These are phyloP conservation scores for Haplosporangium sp. DNA, from an alignment of 371 early-diverging fungal species.

Conservation along the genomic window DNA sequence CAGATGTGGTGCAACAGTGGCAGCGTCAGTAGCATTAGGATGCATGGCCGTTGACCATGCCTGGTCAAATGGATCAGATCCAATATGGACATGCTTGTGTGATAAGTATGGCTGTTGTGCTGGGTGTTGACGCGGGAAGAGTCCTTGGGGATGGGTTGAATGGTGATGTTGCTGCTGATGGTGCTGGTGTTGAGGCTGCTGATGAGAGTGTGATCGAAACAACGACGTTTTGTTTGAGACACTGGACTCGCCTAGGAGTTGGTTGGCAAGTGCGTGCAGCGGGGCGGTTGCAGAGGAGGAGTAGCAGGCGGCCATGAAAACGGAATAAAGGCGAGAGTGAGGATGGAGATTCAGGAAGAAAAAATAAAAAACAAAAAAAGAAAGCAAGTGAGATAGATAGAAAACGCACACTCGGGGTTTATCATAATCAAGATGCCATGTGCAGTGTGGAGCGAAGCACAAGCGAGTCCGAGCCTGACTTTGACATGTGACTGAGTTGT, in stretches of 20 bases:
- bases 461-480: too few relatives aligned
- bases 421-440: too few relatives aligned
- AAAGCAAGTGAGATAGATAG: too few relatives aligned
- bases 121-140: constrained; percentile 19
- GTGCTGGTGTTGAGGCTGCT: not conserved
- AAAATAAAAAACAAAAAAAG: too few relatives aligned
- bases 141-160: not conserved
- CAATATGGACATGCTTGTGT: not conserved
- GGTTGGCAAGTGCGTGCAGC: constrained; percentile 40
- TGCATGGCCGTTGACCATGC: constrained; percentile 24
- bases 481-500: too few relatives aligned
- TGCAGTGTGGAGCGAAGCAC: too few relatives aligned
- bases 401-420: too few relatives aligned
- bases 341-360: too few relatives aligned
- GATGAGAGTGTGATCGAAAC: constrained; percentile 8
- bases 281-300: constrained; percentile 40
- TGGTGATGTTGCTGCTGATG: constrained; percentile 2
- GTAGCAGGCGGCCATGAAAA: constrained; percentile 44
- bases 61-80: constrained; percentile 26
- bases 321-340: not conserved
- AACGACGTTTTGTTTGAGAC: constrained; percentile 25
- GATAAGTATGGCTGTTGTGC: not conserved
- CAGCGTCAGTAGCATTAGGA: constrained; percentile 6
- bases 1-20: constrained; percentile 1
- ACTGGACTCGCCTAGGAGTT: constrained; percentile 44